Evolutionary conservation across 2,329 filamentous ascomycete species (phyloP).

Genomic region (Alternaria sp.): DNA sequence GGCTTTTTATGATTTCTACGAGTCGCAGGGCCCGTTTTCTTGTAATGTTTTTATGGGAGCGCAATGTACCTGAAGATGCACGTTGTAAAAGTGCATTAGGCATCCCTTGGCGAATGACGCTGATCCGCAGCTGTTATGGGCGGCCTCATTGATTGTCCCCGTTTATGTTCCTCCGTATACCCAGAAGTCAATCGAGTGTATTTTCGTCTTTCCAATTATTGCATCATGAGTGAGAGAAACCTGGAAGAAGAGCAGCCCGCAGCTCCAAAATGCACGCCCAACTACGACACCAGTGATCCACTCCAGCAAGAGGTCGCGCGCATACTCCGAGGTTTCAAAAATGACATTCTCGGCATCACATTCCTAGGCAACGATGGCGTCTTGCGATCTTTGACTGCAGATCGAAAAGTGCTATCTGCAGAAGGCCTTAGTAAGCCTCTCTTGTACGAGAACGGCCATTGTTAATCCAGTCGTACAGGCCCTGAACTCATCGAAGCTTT

Average conservation of each 20-base stretch:
- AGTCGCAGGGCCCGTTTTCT: slow-evolving; percentile 1
- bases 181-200: not conserved
- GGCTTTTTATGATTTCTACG: slow-evolving; percentile 1
- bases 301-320: slow-evolving; percentile 13
- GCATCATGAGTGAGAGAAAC: not conserved
- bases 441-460: not conserved
- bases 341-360: slow-evolving; percentile 14
- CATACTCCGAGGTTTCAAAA: slow-evolving; percentile 6
- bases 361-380: slow-evolving; percentile 16
- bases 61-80: not conserved
- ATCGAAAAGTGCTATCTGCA: slow-evolving; percentile 13
- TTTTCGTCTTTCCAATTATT: not conserved
- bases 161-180: slow-evolving; percentile 1
- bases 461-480: not conserved
- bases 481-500: slow-evolving; percentile 10
- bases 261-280: not conserved
- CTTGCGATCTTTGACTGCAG: slow-evolving; percentile 15
- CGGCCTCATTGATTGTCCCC: slow-evolving; percentile 6
- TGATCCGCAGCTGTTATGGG: not conserved
- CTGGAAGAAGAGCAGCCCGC: not conserved
- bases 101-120: not conserved
- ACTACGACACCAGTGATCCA: slow-evolving; percentile 7
- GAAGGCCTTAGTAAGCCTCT: slow-evolving; percentile 4
- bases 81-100: not conserved
- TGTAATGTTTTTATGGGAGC: slow-evolving; percentile 12